These are phyloP conservation scores for Agroathelia rolfsii DNA, from an alignment of 1,284 basidiomycete species.

Conservation along the genomic window DNA sequence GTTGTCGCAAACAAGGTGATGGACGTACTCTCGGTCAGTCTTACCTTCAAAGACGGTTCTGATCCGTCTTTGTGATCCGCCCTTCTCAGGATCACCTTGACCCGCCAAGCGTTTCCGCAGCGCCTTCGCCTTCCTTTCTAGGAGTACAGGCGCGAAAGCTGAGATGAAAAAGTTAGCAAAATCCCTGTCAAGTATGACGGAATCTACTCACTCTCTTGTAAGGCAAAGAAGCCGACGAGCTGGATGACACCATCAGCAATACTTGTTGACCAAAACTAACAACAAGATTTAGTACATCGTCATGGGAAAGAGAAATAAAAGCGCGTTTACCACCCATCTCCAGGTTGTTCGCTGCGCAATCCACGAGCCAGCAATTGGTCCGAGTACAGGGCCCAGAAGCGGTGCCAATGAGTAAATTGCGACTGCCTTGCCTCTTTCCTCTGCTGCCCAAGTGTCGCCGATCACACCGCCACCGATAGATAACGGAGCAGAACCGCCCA, in stretches of 20 bases:
- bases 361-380: constrained; percentile 57
- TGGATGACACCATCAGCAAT: constrained; percentile 42
- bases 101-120: constrained; percentile 41
- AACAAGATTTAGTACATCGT: constrained; percentile 4
- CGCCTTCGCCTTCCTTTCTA: constrained; percentile 45
- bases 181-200: background rate
- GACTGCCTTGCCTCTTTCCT: constrained; percentile 59
- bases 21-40: constrained; percentile 29
- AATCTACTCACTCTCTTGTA: constrained; percentile 49
- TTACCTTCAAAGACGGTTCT: constrained; percentile 35
- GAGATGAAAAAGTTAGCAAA: background rate
- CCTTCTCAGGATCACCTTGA: constrained; percentile 32
- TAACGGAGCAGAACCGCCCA: constrained; percentile 57
- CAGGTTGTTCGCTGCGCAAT: constrained; percentile 50
- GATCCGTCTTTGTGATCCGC: constrained; percentile 19
- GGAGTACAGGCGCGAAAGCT: constrained; percentile 56
- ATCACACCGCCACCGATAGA: constrained; percentile 59
- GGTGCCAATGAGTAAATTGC: constrained; percentile 61
- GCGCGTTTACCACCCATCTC: constrained; percentile 49
- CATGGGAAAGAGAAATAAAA: background rate
- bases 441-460: constrained; percentile 59
- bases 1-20: background rate
- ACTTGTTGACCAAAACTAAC: constrained; percentile 53
- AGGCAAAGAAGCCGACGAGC: constrained; percentile 42
- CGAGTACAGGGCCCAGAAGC: constrained; percentile 53